Evolutionary conservation across 495 filamentous ascomycete genomes (phyloP).

Genomic region (Penicillium paxilli): DNA sequence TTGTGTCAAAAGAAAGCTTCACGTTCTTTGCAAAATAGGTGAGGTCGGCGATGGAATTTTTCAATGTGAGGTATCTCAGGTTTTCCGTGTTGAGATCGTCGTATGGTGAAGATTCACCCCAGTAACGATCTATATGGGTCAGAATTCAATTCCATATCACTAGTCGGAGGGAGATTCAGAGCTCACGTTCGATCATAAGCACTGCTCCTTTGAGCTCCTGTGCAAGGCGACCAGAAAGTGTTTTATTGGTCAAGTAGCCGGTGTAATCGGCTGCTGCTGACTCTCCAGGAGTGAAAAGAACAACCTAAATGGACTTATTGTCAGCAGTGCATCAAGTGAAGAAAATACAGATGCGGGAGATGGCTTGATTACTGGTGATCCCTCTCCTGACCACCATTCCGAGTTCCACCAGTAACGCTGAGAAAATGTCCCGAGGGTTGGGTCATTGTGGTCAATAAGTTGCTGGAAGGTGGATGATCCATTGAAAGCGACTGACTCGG

Average conservation of each 20-base stretch:
- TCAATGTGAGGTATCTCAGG: conserved; percentile 61
- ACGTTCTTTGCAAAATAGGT: conserved; percentile 62
- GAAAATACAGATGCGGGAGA: not conserved
- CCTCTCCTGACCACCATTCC: conserved; percentile 51
- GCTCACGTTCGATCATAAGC: conserved; percentile 56
- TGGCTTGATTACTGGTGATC: conserved; percentile 46
- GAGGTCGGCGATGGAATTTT: conserved; percentile 62
- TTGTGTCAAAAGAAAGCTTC: conserved; percentile 56
- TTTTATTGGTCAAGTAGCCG: conserved; percentile 50
- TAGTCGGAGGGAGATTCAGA: too few species aligned
- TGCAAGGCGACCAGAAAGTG: conserved; percentile 52
- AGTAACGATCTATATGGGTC: conserved; percentile 51
- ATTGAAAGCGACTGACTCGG: not conserved
- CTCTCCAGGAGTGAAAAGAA: conserved; percentile 63
- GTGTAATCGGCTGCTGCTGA: conserved; percentile 44
- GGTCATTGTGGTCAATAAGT: conserved; percentile 54
- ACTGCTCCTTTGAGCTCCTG: conserved; percentile 57
- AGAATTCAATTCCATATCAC: too few species aligned
- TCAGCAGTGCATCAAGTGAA: conserved; percentile 6
- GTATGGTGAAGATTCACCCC: conserved; percentile 62
- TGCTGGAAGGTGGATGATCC: conserved; percentile 47
- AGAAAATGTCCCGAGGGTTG: conserved; percentile 52
- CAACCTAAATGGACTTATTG: conserved; percentile 30
- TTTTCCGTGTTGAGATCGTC: conserved; percentile 53
- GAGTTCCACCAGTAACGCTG: conserved; percentile 55